Evolutionary conservation across 1,284 basidiomycete species (phyloP).

Genomic region (Ustilago trichophora): DNA sequence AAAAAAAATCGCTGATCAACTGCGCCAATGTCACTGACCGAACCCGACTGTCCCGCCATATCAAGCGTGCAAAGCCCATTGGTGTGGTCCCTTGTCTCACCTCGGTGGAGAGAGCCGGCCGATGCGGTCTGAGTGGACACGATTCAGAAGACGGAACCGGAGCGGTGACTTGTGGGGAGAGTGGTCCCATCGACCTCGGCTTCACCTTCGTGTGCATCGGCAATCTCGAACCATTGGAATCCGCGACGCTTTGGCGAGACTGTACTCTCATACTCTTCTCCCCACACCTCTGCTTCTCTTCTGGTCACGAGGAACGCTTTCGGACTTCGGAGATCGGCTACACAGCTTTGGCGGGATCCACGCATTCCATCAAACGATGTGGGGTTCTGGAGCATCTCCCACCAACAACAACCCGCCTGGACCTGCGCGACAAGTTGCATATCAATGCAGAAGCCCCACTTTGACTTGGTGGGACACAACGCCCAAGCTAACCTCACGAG

Average conservation of each 20-base stretch:
- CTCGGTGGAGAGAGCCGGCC: no score
- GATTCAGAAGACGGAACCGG: background rate
- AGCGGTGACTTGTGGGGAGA: background rate
- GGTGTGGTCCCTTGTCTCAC: background rate
- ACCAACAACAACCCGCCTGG: no score
- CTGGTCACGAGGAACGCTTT: background rate
- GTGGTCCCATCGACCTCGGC: background rate
- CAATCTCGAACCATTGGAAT: background rate
- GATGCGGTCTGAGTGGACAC: no score
- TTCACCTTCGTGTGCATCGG: constrained; percentile 4
- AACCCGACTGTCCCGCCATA: background rate
- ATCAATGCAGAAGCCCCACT: no score
- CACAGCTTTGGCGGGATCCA: background rate
- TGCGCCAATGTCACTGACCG: background rate
- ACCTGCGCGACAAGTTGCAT: no score
- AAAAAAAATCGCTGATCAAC: background rate
- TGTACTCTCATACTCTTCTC: no score
- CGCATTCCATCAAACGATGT: background rate
- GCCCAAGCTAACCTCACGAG: no score
- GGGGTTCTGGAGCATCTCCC: background rate
- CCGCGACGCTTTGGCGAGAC: no score
- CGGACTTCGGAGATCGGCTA: constrained; percentile 6
- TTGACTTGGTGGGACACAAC: no score
- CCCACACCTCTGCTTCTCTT: background rate
- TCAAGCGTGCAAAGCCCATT: background rate